Evolutionary conservation across 1,139 yeast species (phyloP).

Genomic region (Diutina catenulata): DNA sequence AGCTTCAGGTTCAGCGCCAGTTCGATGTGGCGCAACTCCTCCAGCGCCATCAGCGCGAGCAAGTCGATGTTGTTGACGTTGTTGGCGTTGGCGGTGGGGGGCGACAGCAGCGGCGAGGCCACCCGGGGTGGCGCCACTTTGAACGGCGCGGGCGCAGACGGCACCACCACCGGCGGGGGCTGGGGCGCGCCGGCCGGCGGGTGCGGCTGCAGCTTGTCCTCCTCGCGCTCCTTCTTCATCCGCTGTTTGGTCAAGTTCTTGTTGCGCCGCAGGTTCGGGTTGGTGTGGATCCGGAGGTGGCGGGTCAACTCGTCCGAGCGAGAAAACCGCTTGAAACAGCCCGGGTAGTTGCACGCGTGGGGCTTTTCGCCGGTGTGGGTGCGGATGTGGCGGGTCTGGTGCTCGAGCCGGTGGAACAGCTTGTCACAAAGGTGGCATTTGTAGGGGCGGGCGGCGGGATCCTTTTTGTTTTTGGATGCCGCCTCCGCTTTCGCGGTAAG

Average conservation of each 20-base stretch:
- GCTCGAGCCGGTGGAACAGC: slow-evolving; percentile 54
- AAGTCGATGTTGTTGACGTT: slow-evolving; percentile 45
- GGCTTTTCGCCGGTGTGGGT: slow-evolving; percentile 71
- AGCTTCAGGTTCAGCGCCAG: slow-evolving; percentile 35
- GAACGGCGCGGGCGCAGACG: neutral
- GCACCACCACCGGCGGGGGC: neutral
- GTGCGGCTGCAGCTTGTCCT: neutral
- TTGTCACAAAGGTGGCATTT: slow-evolving; percentile 50
- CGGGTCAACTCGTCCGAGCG: slow-evolving; percentile 61
- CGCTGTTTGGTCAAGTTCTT: slow-evolving; percentile 3
- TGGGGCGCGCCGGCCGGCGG: neutral
- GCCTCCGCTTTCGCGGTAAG: slow-evolving; percentile 5
- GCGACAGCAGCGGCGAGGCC: neutral
- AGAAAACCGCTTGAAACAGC: slow-evolving; percentile 55
- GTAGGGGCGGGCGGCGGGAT: slow-evolving; percentile 30
- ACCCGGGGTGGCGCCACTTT: neutral
- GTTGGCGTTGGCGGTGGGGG: neutral
- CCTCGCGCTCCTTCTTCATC: slow-evolving; percentile 1
- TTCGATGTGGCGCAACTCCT: slow-evolving; percentile 45
- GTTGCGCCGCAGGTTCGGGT: slow-evolving; percentile 24
- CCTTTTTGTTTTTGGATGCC: slow-evolving; percentile 9
- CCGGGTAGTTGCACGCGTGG: slow-evolving; percentile 57
- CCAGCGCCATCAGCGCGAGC: slow-evolving; percentile 73
- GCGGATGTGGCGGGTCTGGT: slow-evolving; percentile 60
- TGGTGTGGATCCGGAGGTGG: slow-evolving; percentile 53